Evolutionary conservation across 257 asterid genomes (phyloP).

Genomic region (Solanum chaucha): DNA sequence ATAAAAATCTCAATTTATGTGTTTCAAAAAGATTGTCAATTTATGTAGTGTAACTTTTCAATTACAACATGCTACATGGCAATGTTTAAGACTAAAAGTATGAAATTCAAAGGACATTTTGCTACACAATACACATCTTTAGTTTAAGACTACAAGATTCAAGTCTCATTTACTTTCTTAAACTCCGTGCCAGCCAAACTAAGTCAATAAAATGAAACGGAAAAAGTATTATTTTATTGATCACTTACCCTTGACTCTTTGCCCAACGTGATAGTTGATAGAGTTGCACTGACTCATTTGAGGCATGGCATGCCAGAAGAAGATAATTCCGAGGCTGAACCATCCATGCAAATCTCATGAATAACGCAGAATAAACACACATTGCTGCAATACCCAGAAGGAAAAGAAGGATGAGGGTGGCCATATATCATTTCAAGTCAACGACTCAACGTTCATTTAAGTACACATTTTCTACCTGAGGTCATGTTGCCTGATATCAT

Average conservation of each 20-base stretch:
- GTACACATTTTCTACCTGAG: constrained; percentile 39
- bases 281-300: constrained; percentile 81
- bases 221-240: neutral
- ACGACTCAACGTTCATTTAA: neutral
- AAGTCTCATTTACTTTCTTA: neutral
- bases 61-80: neutral
- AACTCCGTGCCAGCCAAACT: neutral
- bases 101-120: neutral
- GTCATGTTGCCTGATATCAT: constrained; percentile 98
- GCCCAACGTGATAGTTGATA: constrained; percentile 91
- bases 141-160: neutral
- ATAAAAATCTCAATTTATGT: neutral
- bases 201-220: neutral
- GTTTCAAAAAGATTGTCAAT: neutral
- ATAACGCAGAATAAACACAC: constrained; percentile 84
- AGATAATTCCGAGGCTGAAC: constrained; percentile 92
- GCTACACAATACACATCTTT: neutral
- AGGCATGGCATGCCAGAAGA: constrained; percentile 83
- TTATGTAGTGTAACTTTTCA: neutral
- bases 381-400: constrained; percentile 39
- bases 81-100: neutral
- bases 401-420: neutral
- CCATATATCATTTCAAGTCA: neutral
- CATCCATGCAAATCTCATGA: constrained; percentile 99
- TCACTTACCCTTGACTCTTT: constrained; percentile 74